phyloP scores from a whole-genome alignment of 371 early-diverging fungal genomes.

The Mucor plumbeus region DNA sequence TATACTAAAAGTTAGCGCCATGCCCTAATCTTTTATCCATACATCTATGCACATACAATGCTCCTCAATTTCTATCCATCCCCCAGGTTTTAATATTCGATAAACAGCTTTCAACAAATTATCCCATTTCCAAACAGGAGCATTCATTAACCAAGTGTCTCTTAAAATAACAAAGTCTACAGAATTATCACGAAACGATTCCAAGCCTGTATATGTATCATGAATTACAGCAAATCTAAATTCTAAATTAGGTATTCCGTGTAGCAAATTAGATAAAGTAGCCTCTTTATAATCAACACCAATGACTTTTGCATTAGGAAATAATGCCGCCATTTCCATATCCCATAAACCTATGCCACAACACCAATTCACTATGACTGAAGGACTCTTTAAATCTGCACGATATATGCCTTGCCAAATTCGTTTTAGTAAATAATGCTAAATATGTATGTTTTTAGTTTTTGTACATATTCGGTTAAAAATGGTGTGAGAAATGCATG shows the following conservation, averaged over 20 bases:
- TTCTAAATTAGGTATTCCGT: conserved; percentile 21
- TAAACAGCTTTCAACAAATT: conserved; percentile 29
- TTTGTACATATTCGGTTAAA: background rate
- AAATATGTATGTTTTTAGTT: conserved; percentile 8
- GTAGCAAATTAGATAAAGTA: conserved; percentile 12
- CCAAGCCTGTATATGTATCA: conserved; percentile 32
- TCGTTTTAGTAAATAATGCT: conserved; percentile 47
- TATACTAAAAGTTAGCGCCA: background rate
- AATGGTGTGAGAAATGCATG: background rate
- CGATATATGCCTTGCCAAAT: conserved; percentile 33
- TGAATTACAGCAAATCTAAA: conserved; percentile 24
- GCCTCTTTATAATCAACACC: conserved; percentile 35
- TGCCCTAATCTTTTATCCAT: background rate
- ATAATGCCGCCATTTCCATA: conserved; percentile 45
- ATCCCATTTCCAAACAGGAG: conserved; percentile 34
- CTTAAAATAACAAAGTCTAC: conserved; percentile 43
- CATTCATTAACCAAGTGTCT: conserved; percentile 37
- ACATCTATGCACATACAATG: conserved; percentile 9
- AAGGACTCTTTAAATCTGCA: conserved; percentile 28
- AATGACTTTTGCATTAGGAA: conserved; percentile 36
- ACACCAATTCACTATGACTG: conserved; percentile 40
- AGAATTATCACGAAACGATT: conserved; percentile 22
- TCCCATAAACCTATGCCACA: conserved; percentile 49
- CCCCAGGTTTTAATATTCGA: conserved; percentile 40
- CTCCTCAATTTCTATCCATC: conserved; percentile 26